phyloP scores from a whole-genome alignment of 495 filamentous ascomycete genomes.

The Penicillium psychrofluorescens region DNA sequence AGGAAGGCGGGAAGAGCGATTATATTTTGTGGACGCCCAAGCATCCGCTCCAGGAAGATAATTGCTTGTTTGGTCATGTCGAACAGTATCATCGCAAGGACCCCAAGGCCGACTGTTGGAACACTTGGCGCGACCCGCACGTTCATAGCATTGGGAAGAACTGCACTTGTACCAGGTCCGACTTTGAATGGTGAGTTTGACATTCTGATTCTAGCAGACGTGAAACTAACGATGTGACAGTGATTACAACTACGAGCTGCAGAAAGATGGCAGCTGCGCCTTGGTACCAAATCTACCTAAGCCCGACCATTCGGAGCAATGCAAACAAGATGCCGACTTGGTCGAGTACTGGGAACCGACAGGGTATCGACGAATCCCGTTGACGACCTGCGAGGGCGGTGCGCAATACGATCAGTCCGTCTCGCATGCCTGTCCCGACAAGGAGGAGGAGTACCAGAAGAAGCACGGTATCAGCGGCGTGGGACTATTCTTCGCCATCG shows the following conservation, averaged over 20 bases:
- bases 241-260: slow-evolving; percentile 88
- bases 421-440: slow-evolving; percentile 59
- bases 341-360: slow-evolving; percentile 74
- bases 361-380: slow-evolving; percentile 84
- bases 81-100: slow-evolving; percentile 89
- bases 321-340: slow-evolving; percentile 55
- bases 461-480: slow-evolving; percentile 64
- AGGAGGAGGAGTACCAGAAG: slow-evolving; percentile 68
- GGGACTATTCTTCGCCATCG: slow-evolving; percentile 81
- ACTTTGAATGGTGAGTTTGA: slow-evolving; percentile 83
- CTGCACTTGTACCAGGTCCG: slow-evolving; percentile 73
- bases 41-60: slow-evolving; percentile 64
- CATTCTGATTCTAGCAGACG: neutral
- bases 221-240: slow-evolving; percentile 36
- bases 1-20: slow-evolving; percentile 56
- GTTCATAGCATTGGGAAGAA: slow-evolving; percentile 52
- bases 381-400: slow-evolving; percentile 78
- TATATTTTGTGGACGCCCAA: slow-evolving; percentile 80
- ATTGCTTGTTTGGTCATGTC: slow-evolving; percentile 89
- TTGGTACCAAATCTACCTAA: slow-evolving; percentile 64
- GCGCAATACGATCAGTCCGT: slow-evolving; percentile 56
- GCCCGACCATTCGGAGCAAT: slow-evolving; percentile 58
- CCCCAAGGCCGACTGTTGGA: slow-evolving; percentile 64
- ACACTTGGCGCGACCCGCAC: slow-evolving; percentile 66
- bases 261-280: slow-evolving; percentile 63